phyloP scores from a whole-genome alignment of 2,329 filamentous ascomycete genomes.

The Davidsoniella virescens region DNA sequence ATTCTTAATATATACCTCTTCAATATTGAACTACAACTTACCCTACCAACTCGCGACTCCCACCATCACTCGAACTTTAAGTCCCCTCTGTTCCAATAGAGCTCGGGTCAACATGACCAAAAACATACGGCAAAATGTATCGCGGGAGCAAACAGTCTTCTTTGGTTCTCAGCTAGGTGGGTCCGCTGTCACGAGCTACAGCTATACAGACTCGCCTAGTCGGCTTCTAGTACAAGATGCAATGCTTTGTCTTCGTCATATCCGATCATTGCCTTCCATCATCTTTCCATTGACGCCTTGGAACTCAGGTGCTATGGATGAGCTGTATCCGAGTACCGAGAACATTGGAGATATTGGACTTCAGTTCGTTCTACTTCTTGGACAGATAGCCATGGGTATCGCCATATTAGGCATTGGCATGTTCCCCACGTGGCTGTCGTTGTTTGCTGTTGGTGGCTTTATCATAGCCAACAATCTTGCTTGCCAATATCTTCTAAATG shows the following conservation, averaged over 20 bases:
- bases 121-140: not conserved
- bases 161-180: constrained; percentile 43
- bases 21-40: not conserved
- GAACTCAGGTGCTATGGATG: constrained; percentile 40
- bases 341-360: constrained; percentile 42
- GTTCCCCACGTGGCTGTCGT: constrained; percentile 33
- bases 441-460: constrained; percentile 26
- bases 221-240: constrained; percentile 24
- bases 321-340: constrained; percentile 40
- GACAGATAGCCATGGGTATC: constrained; percentile 46
- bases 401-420: constrained; percentile 34
- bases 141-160: constrained; percentile 27
- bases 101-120: not conserved
- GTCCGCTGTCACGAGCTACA: constrained; percentile 40
- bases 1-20: not conserved
- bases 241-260: constrained; percentile 25
- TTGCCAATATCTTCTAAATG: constrained; percentile 35
- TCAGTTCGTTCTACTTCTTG: constrained; percentile 40
- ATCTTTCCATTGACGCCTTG: constrained; percentile 39
- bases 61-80: not conserved
- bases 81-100: not conserved
- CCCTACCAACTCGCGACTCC: not conserved
- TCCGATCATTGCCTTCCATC: constrained; percentile 44
- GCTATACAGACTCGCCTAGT: constrained; percentile 41
- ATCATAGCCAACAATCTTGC: constrained; percentile 34